Evolutionary conservation across 331 rosid species (phyloP).

Genomic region (Malus hybrid): DNA sequence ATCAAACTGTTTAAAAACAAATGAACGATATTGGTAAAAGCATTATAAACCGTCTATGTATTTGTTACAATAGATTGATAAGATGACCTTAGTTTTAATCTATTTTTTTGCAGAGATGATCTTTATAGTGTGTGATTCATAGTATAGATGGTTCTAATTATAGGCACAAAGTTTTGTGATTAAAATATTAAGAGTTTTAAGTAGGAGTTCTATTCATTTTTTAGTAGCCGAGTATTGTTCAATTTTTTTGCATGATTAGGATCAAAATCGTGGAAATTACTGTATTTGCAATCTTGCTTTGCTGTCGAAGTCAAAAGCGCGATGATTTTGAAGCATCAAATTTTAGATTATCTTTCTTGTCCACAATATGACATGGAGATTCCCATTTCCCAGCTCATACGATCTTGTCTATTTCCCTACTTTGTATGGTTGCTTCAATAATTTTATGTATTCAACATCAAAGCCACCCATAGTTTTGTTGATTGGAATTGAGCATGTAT

Average conservation of each 20-base stretch:
- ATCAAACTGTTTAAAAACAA: too few species aligned
- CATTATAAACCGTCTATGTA: too few species aligned
- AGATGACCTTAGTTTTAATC: too few species aligned
- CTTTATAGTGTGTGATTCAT: too few species aligned
- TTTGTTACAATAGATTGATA: too few species aligned
- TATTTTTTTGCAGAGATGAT: too few species aligned
- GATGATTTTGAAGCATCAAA: neutral
- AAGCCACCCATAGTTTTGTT: neutral
- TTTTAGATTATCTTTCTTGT: neutral
- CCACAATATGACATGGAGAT: neutral
- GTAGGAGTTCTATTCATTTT: too few species aligned
- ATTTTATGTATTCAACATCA: neutral
- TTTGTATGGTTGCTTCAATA: neutral
- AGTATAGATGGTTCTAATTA: rapidly evolving
- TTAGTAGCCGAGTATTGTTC: too few species aligned
- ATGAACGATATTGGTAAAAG: too few species aligned
- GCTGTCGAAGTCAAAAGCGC: neutral
- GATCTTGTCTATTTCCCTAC: neutral
- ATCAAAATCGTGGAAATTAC: neutral
- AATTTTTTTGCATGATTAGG: neutral
- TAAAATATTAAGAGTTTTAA: too few species aligned
- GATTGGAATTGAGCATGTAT: neutral
- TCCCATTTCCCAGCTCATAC: neutral
- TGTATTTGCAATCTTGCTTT: neutral
- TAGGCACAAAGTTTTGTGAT: rapidly evolving